Evolutionary conservation across 148 eudicot genomes (phyloP), one percentile per base, ranked within the genome.

Genomic region (Rhododendron vialii): DNA sequence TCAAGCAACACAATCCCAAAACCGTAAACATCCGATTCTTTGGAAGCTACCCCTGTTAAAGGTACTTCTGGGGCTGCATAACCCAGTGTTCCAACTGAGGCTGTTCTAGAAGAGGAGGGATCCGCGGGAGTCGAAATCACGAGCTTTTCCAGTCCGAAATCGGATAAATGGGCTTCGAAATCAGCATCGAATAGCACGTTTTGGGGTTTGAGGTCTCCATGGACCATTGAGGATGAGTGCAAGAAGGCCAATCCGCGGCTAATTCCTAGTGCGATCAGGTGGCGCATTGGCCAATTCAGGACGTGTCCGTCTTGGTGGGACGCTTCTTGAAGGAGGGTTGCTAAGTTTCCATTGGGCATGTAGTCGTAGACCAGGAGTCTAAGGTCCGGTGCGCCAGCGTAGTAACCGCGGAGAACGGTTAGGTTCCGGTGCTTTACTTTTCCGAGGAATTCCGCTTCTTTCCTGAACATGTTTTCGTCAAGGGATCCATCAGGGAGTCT

Each of bases 281-380:
- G 96, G 24, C 96, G 86, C 96, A 93, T 93, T 10, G 96, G 94
- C 96, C 96, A 93, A 57, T 93, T 93, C 13, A 93, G 86, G 75
- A 93, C 94, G 81, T 93, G 96, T 3, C 96, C 96, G 55, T 93
- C 96, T 82, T 93, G 94, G 86, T 93, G 96, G 28, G 92, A 91
- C 4, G 96, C 94, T 88, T 93, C 96, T 87, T 93, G 96, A 22
- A 93, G 91, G 45, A 93, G 91, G 33, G 96, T 93, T 1, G 92
- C 93, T 11, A 93, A 89, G 88, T 93, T 93, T 17, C 96, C 96
- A 78, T 93, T 93, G 4, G 96, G 96, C 96, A 93, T 93, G 87
- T 93, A 93, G 86, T 93, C 96, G 75, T 88, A 92, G 47, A 88
- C 92, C 17, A 93, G 73, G 20, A 93, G 89, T n/a, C 94, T 82